Conservation (phyloP, 495 filamentous ascomycete genomes). For the Aspergillus homomorphus region DNA sequence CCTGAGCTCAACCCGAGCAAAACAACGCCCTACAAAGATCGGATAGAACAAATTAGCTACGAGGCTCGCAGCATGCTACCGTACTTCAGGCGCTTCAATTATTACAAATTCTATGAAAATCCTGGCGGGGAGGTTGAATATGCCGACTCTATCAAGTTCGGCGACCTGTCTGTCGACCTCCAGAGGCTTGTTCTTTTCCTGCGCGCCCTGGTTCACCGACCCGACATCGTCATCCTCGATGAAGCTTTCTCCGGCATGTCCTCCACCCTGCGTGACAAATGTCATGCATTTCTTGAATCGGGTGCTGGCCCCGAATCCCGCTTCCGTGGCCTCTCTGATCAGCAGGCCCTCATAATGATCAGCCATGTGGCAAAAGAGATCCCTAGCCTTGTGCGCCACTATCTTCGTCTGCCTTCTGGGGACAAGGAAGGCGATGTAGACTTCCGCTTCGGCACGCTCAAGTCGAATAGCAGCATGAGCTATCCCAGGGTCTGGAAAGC, state of each 20-base stretch:
- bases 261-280: constrained; percentile 75
- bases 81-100: constrained; percentile 20
- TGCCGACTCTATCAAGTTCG: constrained; percentile 68
- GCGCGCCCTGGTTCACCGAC: constrained; percentile 74
- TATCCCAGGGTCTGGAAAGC: constrained; percentile 27
- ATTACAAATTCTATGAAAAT: background rate
- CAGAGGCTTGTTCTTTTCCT: constrained; percentile 85
- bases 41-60: too few species aligned
- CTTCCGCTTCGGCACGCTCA: constrained; percentile 37
- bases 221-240: constrained; percentile 87
- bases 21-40: too few species aligned
- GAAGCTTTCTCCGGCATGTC: constrained; percentile 93
- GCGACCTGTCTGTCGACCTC: constrained; percentile 68
- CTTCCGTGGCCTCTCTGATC: constrained; percentile 45
- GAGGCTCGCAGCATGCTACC: too few species aligned
- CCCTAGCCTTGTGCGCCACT: constrained; percentile 72
- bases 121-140: constrained; percentile 53
- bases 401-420: constrained; percentile 71
- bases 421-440: constrained; percentile 37
- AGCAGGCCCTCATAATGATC: constrained; percentile 80
- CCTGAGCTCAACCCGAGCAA: constrained; percentile 67
- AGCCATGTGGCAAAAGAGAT: constrained; percentile 91
- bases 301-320: constrained; percentile 31
- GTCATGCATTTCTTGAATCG: constrained; percentile 68
- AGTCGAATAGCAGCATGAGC: constrained; percentile 15